Base-by-base conservation (phyloP, 2,329 filamentous ascomycete genomes). In the Colletotrichum musae region DNA sequence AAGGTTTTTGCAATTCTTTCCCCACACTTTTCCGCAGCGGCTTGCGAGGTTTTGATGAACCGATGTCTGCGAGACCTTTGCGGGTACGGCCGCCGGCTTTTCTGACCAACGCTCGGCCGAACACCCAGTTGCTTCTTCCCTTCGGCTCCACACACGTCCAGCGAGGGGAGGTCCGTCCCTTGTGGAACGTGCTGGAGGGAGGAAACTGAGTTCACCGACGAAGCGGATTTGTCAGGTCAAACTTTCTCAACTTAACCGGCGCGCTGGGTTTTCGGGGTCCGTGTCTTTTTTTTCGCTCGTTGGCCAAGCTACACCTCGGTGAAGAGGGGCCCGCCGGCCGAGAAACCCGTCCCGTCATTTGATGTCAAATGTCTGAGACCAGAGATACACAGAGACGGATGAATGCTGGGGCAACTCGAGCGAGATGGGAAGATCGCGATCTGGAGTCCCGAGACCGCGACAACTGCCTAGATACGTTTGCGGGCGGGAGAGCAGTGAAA, bases 31-130 rank as follows among this genome's bases (percentile, higher is more conserved):
- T 36, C 32, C 32, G 32, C 32, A 10, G 2, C 1, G 18, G 39
- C 47, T 21, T 32, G 28, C 28, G 28, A 32, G 18, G 10, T 32
- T 10, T 36, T 36, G 32, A 36, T 36, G 32, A 36, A 36, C 32
- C 32, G 32, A 36, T 36, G 32, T 10, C 32, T 24, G 21, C 21
- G 2, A 24, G 21, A 24, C 21, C 21, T 36, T 36, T 36, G 32
- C 32, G 60, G 60, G 57, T 50, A 53, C 28, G 58, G 58, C 58
- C 58, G 58, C 58, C 26, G 58, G 21, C 41, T 26, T 28, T 59
- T 59, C 9, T 36, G 32, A 10, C 7, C 15, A 18, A 10, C 45
- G 9, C 58, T 51, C 58, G 43, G 58, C 58, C 58, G 58, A 41
- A 60, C 45, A 24, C 21, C 21, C 21, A 24, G 21, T 24, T 24